Conservation (phyloP, 2,329 filamentous ascomycete genomes). For the Endoconidiophora laricicola region DNA sequence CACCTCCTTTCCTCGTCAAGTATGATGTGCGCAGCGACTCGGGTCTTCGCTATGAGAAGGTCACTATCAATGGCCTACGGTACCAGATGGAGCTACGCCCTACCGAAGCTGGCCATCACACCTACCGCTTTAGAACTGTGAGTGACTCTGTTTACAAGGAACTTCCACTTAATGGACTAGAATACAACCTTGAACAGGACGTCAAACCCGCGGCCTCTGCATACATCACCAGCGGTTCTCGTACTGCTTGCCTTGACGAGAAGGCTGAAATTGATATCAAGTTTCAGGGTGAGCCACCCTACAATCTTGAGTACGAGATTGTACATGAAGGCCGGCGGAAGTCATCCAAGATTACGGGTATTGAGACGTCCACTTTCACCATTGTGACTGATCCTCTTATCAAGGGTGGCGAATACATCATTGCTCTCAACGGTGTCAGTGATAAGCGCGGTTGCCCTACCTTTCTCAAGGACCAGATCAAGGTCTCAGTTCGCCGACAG, state of each 20-base stretch:
- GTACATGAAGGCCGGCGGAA: conserved; percentile 76
- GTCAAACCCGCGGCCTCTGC: conserved; percentile 88
- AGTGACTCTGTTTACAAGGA: conserved; percentile 66
- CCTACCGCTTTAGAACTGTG: conserved; percentile 68
- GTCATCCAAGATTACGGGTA: conserved; percentile 46
- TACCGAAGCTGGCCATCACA: conserved; percentile 64
- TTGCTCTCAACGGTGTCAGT: conserved; percentile 71
- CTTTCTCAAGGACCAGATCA: conserved; percentile 67
- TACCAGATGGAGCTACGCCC: conserved; percentile 77
- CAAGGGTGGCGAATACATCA: conserved; percentile 76
- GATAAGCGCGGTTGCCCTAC: conserved; percentile 78
- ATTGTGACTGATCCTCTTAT: conserved; percentile 61
- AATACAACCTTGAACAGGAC: conserved; percentile 60
- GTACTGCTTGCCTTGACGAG: conserved; percentile 69
- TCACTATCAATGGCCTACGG: conserved; percentile 52
- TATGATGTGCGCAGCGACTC: conserved; percentile 58
- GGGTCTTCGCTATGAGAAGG: conserved; percentile 34
- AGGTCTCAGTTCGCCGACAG: conserved; percentile 75
- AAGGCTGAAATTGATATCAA: conserved; percentile 56
- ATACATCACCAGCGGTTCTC: conserved; percentile 39
- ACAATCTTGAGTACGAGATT: conserved; percentile 80
- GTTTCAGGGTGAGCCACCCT: conserved; percentile 71
- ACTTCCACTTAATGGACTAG: conserved; percentile 42
- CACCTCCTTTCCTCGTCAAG: conserved; percentile 70
- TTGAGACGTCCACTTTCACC: conserved; percentile 44